Evolutionary conservation across 345 rosid genomes (phyloP).

Genomic region (Boechera stricta): DNA sequence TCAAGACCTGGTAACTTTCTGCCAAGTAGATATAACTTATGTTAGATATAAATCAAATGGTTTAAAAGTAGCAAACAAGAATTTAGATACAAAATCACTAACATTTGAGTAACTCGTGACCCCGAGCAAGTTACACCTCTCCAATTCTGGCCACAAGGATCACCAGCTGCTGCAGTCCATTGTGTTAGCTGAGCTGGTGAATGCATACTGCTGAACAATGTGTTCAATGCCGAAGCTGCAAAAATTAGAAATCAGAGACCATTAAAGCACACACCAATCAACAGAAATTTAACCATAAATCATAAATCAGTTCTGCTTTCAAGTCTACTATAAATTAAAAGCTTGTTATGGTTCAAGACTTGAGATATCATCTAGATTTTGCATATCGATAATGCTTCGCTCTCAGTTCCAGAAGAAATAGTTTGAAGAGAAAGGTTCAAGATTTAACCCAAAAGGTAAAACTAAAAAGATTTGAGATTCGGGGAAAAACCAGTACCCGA

Average conservation of each 20-base stretch:
- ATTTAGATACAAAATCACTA: slow-evolving; percentile 2
- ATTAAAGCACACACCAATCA: slow-evolving; percentile 23
- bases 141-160: slow-evolving; percentile 96
- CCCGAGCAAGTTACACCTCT: slow-evolving; percentile 84
- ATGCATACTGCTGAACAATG: slow-evolving; percentile 61
- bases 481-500: background rate
- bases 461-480: slow-evolving; percentile 28
- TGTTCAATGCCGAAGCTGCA: slow-evolving; percentile 82
- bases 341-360: background rate
- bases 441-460: slow-evolving; percentile 6
- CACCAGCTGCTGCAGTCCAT: slow-evolving; percentile 74
- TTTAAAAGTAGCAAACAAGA: background rate
- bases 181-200: slow-evolving; percentile 66
- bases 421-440: background rate
- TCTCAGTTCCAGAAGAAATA: too few species aligned
- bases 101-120: slow-evolving; percentile 83
- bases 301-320: background rate
- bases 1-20: slow-evolving; percentile 78
- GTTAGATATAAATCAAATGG: slow-evolving; percentile 4
- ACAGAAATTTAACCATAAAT: background rate
- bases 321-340: background rate
- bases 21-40: slow-evolving; percentile 26
- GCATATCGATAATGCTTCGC: too few species aligned
- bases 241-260: background rate
- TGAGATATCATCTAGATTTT: slow-evolving; percentile 14